Evolutionary conservation across 2,329 filamentous ascomycete genomes (phyloP).

Genomic region (Mycogone perniciosa): DNA sequence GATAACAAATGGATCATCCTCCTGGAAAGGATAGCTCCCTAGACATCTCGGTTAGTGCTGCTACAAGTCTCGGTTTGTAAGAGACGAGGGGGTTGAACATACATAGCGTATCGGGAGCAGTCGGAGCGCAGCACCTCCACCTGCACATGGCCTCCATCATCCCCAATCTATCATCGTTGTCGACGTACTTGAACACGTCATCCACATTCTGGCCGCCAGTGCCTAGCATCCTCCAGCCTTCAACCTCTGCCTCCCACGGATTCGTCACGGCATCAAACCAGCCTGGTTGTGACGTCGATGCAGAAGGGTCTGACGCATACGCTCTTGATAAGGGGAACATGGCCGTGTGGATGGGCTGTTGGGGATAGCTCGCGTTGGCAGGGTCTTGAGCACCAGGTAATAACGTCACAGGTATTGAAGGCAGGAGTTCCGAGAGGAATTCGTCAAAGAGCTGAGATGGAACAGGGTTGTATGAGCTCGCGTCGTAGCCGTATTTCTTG

Average conservation of each 20-base stretch:
- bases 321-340: conserved; percentile 75
- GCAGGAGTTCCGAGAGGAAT: conserved; percentile 74
- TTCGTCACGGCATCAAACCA: conserved; percentile 92
- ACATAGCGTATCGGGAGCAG: conserved; percentile 93
- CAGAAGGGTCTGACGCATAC: conserved; percentile 50
- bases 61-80: conserved; percentile 13
- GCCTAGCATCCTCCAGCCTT: conserved; percentile 81
- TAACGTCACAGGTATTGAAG: conserved; percentile 80
- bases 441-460: conserved; percentile 79
- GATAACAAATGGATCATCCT: conserved; percentile 85
- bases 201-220: conserved; percentile 90
- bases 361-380: conserved; percentile 81
- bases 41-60: neutral
- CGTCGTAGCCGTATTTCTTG: conserved; percentile 94
- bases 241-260: conserved; percentile 84
- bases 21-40: conserved; percentile 97
- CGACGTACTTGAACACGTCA: conserved; percentile 88
- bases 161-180: conserved; percentile 66
- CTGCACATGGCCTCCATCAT: conserved; percentile 94
- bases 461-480: conserved; percentile 76
- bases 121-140: conserved; percentile 88
- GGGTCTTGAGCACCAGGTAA: conserved; percentile 81
- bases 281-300: conserved; percentile 39
- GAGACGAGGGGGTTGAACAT: conserved; percentile 30
- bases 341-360: conserved; percentile 87